Evolutionary conservation across 2,329 filamentous ascomycete species (phyloP).

Genomic region (Colletotrichum sp.): DNA sequence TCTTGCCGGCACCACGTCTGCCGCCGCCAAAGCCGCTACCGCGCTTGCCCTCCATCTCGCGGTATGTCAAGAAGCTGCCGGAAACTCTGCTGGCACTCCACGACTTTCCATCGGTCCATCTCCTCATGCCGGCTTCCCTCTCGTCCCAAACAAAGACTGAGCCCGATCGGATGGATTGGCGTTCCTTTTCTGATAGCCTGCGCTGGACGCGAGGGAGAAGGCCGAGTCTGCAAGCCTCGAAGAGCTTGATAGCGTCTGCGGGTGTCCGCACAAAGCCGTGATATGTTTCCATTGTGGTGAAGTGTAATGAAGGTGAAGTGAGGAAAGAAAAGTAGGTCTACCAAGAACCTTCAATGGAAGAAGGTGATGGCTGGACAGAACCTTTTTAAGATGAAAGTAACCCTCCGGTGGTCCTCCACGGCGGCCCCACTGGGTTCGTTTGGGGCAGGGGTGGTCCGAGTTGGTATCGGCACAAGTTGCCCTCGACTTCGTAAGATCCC

Average conservation of each 20-base stretch:
- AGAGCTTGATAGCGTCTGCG: slow-evolving; percentile 96
- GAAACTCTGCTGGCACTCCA: slow-evolving; percentile 98
- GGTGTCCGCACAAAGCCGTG: slow-evolving; percentile 95
- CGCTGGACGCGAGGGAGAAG: slow-evolving; percentile 90
- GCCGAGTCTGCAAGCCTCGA: slow-evolving; percentile 92
- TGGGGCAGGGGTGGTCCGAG: slow-evolving; percentile 2
- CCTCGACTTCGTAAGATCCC: not conserved
- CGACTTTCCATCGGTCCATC: slow-evolving; percentile 98
- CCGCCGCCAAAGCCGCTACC: slow-evolving; percentile 74
- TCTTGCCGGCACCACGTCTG: slow-evolving; percentile 70
- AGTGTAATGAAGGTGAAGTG: slow-evolving; percentile 8
- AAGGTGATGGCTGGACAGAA: not conserved
- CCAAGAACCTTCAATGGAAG: not conserved
- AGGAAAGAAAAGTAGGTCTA: slow-evolving; percentile 12
- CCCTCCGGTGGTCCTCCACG: slow-evolving; percentile 9
- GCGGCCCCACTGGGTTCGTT: slow-evolving; percentile 18
- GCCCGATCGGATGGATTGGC: slow-evolving; percentile 92
- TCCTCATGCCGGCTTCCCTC: slow-evolving; percentile 94
- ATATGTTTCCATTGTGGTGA: slow-evolving; percentile 88
- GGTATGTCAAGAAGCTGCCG: slow-evolving; percentile 95
- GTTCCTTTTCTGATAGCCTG: slow-evolving; percentile 93
- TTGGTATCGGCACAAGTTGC: slow-evolving; percentile 18
- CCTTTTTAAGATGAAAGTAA: slow-evolving; percentile 14
- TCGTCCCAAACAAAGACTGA: slow-evolving; percentile 99
- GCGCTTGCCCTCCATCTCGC: slow-evolving; percentile 98